phyloP scores from a whole-genome alignment of 1,284 basidiomycete genomes.

The Rhodofomes roseus region DNA sequence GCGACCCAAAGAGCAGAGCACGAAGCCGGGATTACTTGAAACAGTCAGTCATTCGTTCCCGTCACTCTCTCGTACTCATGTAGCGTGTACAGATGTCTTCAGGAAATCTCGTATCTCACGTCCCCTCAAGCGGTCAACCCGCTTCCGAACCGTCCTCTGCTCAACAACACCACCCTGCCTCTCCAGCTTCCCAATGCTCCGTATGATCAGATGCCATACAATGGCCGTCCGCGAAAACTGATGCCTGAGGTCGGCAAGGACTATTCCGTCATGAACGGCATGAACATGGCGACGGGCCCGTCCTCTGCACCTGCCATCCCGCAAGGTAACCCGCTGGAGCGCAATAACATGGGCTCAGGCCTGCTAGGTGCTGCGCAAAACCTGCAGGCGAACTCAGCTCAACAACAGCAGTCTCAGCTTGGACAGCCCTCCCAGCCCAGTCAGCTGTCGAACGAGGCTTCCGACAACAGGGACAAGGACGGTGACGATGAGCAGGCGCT shows the following conservation, averaged over 20 bases:
- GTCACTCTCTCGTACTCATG: constrained; percentile 1
- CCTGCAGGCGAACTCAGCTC: constrained; percentile 21
- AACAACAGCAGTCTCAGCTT: constrained; percentile 20
- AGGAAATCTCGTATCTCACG: constrained; percentile 97
- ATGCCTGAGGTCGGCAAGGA: constrained; percentile 75
- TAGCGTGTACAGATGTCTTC: constrained; percentile 68
- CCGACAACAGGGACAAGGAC: constrained; percentile 41
- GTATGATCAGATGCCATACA: constrained; percentile 70
- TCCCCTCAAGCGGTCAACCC: constrained; percentile 97
- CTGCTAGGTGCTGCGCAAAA: constrained; percentile 34
- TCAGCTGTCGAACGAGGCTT: constrained; percentile 28
- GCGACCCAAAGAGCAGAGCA: constrained; percentile 92
- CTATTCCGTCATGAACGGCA: constrained; percentile 62
- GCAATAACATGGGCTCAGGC: constrained; percentile 40
- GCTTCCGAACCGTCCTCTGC: constrained; percentile 78
- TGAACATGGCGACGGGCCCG: constrained; percentile 48
- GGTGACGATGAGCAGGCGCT: constrained; percentile 51
- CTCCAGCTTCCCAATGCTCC: constrained; percentile 66
- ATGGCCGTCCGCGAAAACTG: constrained; percentile 72
- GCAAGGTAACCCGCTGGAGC: constrained; percentile 47
- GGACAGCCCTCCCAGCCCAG: constrained; percentile 17
- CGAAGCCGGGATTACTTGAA: constrained; percentile 96
- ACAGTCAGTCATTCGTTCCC: constrained; percentile 57
- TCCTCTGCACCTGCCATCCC: constrained; percentile 42
- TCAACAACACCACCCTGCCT: constrained; percentile 61